phyloP scores from a whole-genome alignment of 73 alveolate genomes.

The Effrenium voratum region DNA sequence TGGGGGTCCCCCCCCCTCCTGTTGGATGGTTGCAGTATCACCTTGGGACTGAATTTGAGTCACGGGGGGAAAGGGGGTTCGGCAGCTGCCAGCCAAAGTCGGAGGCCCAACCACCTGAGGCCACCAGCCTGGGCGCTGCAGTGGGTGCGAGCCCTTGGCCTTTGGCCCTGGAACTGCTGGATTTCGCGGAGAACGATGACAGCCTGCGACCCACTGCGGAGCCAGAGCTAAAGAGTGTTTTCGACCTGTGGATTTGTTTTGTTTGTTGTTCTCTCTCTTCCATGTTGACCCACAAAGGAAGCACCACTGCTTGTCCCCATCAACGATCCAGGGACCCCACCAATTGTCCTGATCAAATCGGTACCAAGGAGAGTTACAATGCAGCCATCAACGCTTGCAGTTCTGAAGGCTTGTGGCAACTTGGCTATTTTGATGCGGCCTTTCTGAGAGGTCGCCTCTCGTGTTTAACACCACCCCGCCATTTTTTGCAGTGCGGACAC shows the following conservation, averaged over 20 bases:
- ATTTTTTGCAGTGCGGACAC: too few species aligned
- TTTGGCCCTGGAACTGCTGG: background rate
- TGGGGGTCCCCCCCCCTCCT: background rate
- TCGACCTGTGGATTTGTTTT: too few species aligned
- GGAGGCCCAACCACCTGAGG: background rate
- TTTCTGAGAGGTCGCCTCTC: too few species aligned
- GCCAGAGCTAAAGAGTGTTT: too few species aligned
- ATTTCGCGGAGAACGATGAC: background rate
- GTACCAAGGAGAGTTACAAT: conserved; percentile 44
- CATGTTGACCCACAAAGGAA: too few species aligned
- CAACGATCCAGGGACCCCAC: too few species aligned
- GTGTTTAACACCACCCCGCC: too few species aligned
- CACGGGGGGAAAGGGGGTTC: background rate
- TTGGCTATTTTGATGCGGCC: background rate
- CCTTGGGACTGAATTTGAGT: background rate
- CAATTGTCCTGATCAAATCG: too few species aligned
- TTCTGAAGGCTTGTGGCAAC: background rate
- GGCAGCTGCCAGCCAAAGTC: background rate
- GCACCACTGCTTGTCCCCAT: too few species aligned
- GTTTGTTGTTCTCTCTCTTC: too few species aligned
- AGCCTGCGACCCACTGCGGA: too few species aligned
- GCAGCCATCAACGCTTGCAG: conserved; percentile 26
- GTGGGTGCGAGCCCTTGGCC: background rate
- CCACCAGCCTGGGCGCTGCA: conserved; percentile 11
- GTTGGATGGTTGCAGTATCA: background rate